phyloP scores from a whole-genome alignment of 2,329 filamentous ascomycete species.

The Fusarium guadeloupense region DNA sequence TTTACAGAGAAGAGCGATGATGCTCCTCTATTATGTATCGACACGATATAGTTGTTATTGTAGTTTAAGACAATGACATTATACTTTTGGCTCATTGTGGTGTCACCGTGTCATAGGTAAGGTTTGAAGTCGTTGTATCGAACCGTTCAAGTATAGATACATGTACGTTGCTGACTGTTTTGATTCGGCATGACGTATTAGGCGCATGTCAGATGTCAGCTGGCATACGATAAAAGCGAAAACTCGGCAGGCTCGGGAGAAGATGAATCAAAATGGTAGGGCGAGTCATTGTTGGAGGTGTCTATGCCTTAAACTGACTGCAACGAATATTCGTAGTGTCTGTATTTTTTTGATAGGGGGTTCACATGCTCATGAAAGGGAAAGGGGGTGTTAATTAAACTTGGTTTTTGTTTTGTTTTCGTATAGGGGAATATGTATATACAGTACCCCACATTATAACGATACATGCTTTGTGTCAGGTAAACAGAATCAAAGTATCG shows the following conservation, averaged over 20 bases:
- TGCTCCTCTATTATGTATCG: background rate
- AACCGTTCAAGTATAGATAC: background rate
- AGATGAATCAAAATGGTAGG: background rate
- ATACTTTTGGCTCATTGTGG: background rate
- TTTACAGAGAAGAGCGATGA: background rate
- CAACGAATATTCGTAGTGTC: background rate
- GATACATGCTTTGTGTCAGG: background rate
- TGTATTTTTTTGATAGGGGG: no score
- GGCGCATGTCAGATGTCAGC: conserved; percentile 13
- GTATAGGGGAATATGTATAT: no score
- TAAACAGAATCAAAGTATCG: no score
- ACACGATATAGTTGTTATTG: background rate
- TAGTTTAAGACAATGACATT: background rate
- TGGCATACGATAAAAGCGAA: background rate
- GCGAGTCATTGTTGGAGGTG: background rate
- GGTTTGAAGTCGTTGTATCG: no score
- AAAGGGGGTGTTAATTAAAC: background rate
- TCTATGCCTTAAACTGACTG: background rate
- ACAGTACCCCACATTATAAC: background rate
- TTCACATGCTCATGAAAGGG: background rate
- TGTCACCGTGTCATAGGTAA: no score
- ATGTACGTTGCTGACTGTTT: background rate
- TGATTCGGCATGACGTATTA: conserved; percentile 27
- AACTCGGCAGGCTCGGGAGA: conserved; percentile 23
- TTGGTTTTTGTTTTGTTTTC: background rate